Percentiles rank a stretch among this genome's conserved stretches.
Evolutionary conservation across 2,329 filamentous ascomycete species (phyloP).

Genomic region (Diaporthe vaccinii): DNA sequence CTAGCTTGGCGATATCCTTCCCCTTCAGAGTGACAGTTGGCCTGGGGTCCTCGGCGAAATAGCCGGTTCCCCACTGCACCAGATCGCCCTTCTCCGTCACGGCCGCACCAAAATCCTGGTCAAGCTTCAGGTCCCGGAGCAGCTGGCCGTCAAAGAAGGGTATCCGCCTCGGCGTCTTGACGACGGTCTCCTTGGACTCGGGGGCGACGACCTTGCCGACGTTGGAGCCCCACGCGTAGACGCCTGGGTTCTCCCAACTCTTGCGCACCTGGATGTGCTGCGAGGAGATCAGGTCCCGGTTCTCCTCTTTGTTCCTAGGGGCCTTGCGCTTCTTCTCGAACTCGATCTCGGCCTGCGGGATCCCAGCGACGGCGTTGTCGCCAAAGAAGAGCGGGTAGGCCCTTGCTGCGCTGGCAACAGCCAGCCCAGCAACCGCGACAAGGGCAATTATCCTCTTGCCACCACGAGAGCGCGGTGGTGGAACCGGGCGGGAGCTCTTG

Average conservation of each 20-base stretch:
- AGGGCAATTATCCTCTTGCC: conserved; percentile 23
- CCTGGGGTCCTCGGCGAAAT: conserved; percentile 71
- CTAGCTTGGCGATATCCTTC: conserved; percentile 83
- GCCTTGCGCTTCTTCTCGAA: conserved; percentile 77
- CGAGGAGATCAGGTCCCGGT: conserved; percentile 81
- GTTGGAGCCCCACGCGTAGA: conserved; percentile 96
- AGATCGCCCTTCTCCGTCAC: conserved; percentile 90
- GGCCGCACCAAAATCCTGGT: conserved; percentile 85
- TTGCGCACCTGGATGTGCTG: conserved; percentile 90
- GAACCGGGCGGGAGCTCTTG: conserved; percentile 32
- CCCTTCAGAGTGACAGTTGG: conserved; percentile 83
- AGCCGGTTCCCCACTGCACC: conserved; percentile 90
- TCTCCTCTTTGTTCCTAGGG: conserved; percentile 76
- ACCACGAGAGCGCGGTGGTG: conserved; percentile 19
- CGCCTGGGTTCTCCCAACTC: conserved; percentile 85
- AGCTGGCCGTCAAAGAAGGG: conserved; percentile 86
- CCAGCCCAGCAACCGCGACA: conserved; percentile 19
- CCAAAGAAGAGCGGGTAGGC: conserved; percentile 40
- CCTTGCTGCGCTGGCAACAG: conserved; percentile 23
- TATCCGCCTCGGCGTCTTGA: conserved; percentile 86
- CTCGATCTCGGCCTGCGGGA: conserved; percentile 66
- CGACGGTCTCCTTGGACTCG: conserved; percentile 78
- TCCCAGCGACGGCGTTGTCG: conserved; percentile 39
- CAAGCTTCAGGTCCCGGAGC: conserved; percentile 88
- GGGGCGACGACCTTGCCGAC: conserved; percentile 87